These are phyloP conservation scores for Oryza meyeriana DNA, from an alignment of 176 grass and related monocot genomes.

Conservation along the genomic window DNA sequence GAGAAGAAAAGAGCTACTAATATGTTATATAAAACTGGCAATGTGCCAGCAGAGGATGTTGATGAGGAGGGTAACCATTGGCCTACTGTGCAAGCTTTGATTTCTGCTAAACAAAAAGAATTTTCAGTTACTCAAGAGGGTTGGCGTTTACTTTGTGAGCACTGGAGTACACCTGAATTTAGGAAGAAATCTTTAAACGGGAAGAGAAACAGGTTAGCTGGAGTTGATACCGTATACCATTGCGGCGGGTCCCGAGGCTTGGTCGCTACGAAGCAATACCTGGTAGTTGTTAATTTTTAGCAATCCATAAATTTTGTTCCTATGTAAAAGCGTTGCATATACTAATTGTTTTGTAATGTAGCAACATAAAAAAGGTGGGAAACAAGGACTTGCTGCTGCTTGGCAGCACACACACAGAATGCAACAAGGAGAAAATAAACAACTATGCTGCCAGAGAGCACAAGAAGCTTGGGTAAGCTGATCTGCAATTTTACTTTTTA, in stretches of 20 bases:
- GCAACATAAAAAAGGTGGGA: not conserved
- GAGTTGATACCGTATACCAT: not conserved
- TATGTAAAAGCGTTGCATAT: too few species aligned
- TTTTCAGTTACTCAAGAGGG: not conserved
- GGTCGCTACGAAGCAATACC: not conserved
- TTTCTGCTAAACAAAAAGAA: not conserved
- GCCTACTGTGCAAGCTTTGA: not conserved
- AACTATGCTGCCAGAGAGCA: not conserved
- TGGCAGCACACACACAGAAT: not conserved
- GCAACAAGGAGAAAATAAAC: not conserved
- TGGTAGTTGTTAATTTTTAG: not conserved
- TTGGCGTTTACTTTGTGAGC: not conserved
- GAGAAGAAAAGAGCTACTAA: too few species aligned
- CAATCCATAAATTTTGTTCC: too few species aligned
- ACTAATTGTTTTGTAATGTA: not conserved
- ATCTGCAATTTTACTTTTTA: too few species aligned
- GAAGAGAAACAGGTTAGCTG: not conserved
- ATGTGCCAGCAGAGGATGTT: too few species aligned
- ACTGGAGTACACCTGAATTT: not conserved
- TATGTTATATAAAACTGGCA: too few species aligned
- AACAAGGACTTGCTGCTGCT: not conserved
- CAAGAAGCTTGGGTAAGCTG: not conserved
- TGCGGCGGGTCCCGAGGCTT: not conserved
- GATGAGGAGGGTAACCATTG: not conserved
- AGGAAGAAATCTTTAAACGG: not conserved